Evolutionary conservation across 2,329 filamentous ascomycete genomes (phyloP).

Genomic region (Westerdykella aurantiaca): DNA sequence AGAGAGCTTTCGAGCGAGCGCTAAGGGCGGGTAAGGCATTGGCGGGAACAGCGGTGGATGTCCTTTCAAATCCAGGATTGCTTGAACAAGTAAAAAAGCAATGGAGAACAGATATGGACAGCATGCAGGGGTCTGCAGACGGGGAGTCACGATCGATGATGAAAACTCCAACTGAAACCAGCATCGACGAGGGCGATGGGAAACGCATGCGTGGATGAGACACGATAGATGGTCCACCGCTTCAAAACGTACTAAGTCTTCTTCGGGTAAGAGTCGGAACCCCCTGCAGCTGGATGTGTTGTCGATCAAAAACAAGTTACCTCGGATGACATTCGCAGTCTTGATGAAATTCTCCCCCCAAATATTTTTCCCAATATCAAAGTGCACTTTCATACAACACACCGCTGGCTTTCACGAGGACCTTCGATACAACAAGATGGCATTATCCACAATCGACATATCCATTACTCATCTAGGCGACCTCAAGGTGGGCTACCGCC

Average conservation of each 20-base stretch:
- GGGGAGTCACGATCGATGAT: not conserved
- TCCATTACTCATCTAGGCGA: conserved; percentile 8
- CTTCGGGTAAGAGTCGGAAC: too few species aligned
- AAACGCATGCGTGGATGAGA: too few species aligned
- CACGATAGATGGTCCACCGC: too few species aligned
- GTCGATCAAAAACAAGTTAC: too few species aligned
- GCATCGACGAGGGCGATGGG: not conserved
- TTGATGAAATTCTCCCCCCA: too few species aligned
- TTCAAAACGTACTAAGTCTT: too few species aligned
- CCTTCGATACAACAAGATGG: conserved; percentile 1
- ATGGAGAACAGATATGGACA: conserved; percentile 3
- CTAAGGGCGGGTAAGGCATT: conserved; percentile 34
- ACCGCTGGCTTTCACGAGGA: too few species aligned
- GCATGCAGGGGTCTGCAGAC: not conserved
- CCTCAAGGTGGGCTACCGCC: conserved; percentile 10
- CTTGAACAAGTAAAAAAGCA: conserved; percentile 9
- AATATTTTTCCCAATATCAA: too few species aligned
- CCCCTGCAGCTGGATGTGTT: too few species aligned
- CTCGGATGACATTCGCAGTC: too few species aligned
- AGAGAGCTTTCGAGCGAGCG: conserved; percentile 31
- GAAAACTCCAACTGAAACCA: conserved; percentile 1
- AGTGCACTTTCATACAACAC: too few species aligned
- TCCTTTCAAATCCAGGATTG: conserved; percentile 17
- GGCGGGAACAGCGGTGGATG: conserved; percentile 36
- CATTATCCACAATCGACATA: conserved; percentile 4